Base-by-base conservation (phyloP, 2,329 filamentous ascomycete genomes). In the Microcera coccophila region DNA sequence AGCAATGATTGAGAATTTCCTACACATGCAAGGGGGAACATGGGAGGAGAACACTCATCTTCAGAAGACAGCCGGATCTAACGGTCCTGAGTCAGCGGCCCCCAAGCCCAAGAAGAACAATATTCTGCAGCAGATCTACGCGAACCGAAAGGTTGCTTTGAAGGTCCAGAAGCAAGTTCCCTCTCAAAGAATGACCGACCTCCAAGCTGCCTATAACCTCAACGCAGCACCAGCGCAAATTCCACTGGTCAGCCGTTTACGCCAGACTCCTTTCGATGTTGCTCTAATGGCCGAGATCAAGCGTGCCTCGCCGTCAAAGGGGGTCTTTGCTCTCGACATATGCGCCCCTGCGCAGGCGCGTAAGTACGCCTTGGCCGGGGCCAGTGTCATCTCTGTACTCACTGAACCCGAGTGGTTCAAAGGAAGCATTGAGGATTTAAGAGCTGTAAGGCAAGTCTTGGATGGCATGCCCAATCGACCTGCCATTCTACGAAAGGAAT, bases 391-490 rank as follows among this genome's bases (percentile, higher is more conserved):
- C 53, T 97, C 93, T 2, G 93, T 98, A n/a, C 78, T 98, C 36
- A 98, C 93, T 0, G 93, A 98, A 67, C 93, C 94, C 1, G 87
- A 97, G 61, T 98, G 93, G 93, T 98, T 98, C 75, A 97, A 96
- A 70, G 93, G 93, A 36, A 95, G 86, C 66, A 90, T 98, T 47
- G 91, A 98, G 45, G 93, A 98, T 62, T 71, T 98, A 41, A 81
- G 87, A 47, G 82, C 85, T 24, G 93, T 97, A 21, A 82, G 93
- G 34, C 87, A 91, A 65, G 90, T 87, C 37, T 72, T 98, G n/a
- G 81, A 90, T 56, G 85, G 86, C 11, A 90, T 98, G 84, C 84
- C 88, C 2, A 94, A 96, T 62, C 79, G 93, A 39, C 94, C 93
- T 3, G 94, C 91, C 2, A 79, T 98, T 11, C 71, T 98, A 21